phyloP scores from a whole-genome alignment of 2,329 filamentous ascomycete species.

The Ascochyta viciae-villosae region DNA sequence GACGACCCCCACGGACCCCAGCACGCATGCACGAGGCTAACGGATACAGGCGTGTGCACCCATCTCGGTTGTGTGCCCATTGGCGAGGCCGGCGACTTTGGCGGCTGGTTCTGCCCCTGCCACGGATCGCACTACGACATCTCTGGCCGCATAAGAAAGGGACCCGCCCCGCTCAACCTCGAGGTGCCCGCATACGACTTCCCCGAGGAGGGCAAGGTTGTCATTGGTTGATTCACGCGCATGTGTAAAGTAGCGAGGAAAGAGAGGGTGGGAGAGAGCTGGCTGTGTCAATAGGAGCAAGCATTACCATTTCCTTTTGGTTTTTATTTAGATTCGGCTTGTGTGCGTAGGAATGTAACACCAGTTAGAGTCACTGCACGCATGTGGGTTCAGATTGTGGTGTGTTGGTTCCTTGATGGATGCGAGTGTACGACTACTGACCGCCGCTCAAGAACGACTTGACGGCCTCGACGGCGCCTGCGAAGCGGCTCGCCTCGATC shows the following conservation, averaged over 20 bases:
- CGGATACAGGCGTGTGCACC: constrained; percentile 84
- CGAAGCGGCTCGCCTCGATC: constrained; percentile 81
- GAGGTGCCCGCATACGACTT: constrained; percentile 94
- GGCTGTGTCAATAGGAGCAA: constrained; percentile 47
- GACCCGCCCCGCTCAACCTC: constrained; percentile 95
- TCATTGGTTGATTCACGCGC: constrained; percentile 78
- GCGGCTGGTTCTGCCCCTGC: constrained; percentile 99
- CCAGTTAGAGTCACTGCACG: constrained; percentile 37
- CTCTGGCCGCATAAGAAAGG: constrained; percentile 96
- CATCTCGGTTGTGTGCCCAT: constrained; percentile 99
- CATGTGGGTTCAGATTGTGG: not conserved
- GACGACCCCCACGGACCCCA: not conserved
- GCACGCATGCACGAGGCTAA: constrained; percentile 29
- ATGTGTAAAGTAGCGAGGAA: constrained; percentile 33
- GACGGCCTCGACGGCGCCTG: constrained; percentile 76
- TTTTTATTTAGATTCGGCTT: constrained; percentile 43
- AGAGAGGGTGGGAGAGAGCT: constrained; percentile 7
- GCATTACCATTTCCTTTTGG: constrained; percentile 41
- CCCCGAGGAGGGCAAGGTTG: constrained; percentile 83
- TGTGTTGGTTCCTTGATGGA: not conserved
- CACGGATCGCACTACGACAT: constrained; percentile 99
- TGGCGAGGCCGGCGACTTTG: constrained; percentile 96
- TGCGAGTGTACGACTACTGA: constrained; percentile 15
- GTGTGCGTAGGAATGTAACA: constrained; percentile 49
- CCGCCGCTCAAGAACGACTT: constrained; percentile 69